Conservation (phyloP, 1,139 yeast species). For the Lipomyces yarrowii region DNA sequence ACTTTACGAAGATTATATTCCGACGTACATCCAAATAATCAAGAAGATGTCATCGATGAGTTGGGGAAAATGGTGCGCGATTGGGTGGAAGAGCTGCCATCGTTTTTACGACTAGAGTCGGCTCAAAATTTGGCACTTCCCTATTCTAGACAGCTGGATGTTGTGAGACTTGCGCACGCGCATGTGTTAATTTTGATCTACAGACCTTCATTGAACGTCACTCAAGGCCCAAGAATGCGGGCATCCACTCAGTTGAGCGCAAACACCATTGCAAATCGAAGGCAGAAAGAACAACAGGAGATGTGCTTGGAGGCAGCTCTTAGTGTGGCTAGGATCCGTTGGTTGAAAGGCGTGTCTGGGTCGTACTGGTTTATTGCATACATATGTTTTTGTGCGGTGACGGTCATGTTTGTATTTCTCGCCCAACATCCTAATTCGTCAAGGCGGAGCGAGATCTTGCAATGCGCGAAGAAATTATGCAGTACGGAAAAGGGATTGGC, state of each 20-base stretch:
- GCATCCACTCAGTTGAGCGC: background rate
- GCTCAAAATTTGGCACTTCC: constrained; percentile 13
- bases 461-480: constrained; percentile 21
- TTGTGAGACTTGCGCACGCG: constrained; percentile 21
- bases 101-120: constrained; percentile 5
- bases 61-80: constrained; percentile 15
- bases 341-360: constrained; percentile 14
- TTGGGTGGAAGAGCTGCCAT: constrained; percentile 3
- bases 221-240: background rate
- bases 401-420: constrained; percentile 29
- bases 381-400: constrained; percentile 23
- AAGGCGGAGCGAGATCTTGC: constrained; percentile 7
- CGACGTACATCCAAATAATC: constrained; percentile 5
- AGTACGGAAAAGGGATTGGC: constrained; percentile 18
- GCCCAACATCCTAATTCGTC: constrained; percentile 15
- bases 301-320: constrained; percentile 22
- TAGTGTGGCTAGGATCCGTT: constrained; percentile 18
- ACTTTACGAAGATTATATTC: constrained; percentile 16
- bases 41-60: constrained; percentile 21
- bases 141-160: constrained; percentile 23
- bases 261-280: background rate
- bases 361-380: constrained; percentile 25
- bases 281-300: constrained; percentile 14
- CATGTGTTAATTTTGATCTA: constrained; percentile 27
- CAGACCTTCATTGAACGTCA: constrained; percentile 21